Percentiles rank a stretch among this genome's conserved stretches.
These are phyloP conservation scores for Halenospora varia DNA, from an alignment of 495 filamentous ascomycete species.

Conservation along the genomic window DNA sequence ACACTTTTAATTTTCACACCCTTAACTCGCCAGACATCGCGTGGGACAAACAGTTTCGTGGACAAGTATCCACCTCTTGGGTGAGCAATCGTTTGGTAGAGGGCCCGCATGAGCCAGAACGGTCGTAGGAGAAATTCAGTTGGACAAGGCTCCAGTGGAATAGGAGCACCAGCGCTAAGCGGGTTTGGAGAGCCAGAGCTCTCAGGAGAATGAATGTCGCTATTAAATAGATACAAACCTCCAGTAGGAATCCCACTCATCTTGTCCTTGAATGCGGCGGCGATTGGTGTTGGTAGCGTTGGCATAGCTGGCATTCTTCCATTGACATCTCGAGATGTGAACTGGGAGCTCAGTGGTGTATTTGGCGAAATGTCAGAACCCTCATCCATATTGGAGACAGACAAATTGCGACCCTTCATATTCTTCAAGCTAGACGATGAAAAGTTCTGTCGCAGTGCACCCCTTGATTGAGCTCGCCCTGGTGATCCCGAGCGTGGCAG, in stretches of 20 bases:
- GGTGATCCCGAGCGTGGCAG: conserved; percentile 37
- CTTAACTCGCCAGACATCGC: conserved; percentile 91
- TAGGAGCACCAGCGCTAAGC: conserved; percentile 49
- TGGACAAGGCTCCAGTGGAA: conserved; percentile 87
- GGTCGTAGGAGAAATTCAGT: conserved; percentile 80
- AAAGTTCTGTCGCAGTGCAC: conserved; percentile 68
- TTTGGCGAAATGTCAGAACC: conserved; percentile 62
- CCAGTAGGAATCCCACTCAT: conserved; percentile 51
- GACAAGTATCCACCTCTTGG: conserved; percentile 90
- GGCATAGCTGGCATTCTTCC: conserved; percentile 47
- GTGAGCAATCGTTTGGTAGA: conserved; percentile 90
- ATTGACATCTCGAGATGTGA: conserved; percentile 46
- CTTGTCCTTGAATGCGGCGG: conserved; percentile 48
- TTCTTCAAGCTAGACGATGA: conserved; percentile 74
- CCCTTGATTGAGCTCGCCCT: conserved; percentile 26
- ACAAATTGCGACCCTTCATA: conserved; percentile 68
- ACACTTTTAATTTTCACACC: conserved; percentile 85
- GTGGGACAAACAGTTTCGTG: conserved; percentile 82
- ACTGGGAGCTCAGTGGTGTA: conserved; percentile 68
- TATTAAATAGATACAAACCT: conserved; percentile 81
- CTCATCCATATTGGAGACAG: conserved; percentile 67
- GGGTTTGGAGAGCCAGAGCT: conserved; percentile 64
- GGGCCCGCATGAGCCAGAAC: conserved; percentile 92
- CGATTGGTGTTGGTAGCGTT: conserved; percentile 66
- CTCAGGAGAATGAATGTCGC: conserved; percentile 71